Evolutionary conservation across 164 flowering plant species (phyloP).

Genomic region (Aristolochia contorta): DNA sequence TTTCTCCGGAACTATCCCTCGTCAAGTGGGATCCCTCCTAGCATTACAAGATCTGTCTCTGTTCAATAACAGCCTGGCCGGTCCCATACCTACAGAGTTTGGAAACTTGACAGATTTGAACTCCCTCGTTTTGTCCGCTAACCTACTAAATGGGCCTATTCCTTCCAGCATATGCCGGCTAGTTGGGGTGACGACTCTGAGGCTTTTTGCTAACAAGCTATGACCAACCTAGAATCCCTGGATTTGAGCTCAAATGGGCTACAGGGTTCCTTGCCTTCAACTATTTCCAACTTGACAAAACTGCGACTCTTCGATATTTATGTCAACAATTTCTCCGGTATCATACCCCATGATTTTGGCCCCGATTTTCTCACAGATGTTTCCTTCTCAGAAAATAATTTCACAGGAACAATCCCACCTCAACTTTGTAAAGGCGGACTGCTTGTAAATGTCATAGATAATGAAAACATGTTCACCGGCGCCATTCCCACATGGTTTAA

Average conservation of each 20-base stretch:
- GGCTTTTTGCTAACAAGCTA: conserved; percentile 10
- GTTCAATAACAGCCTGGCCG: conserved; percentile 13
- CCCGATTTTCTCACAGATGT: no score
- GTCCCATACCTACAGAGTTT: conserved; percentile 16
- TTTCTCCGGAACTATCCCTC: conserved; percentile 18
- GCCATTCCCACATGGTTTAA: no score
- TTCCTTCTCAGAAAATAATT: no score
- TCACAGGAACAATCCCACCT: no score
- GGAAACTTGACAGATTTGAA: conserved; percentile 13
- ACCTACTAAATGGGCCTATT: conserved; percentile 11
- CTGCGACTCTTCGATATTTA: conserved; percentile 8
- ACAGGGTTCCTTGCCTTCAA: conserved; percentile 18
- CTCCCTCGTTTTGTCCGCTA: conserved; percentile 11
- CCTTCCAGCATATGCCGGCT: conserved; percentile 18
- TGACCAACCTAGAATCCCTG: conserved; percentile 7
- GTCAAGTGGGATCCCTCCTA: conserved; percentile 10
- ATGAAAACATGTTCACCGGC: no score
- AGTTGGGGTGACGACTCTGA: conserved; percentile 4
- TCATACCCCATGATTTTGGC: conserved; percentile 11
- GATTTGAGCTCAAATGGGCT: conserved; percentile 12
- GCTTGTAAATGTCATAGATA: no score
- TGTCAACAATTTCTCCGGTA: conserved; percentile 19
- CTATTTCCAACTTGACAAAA: conserved; percentile 5
- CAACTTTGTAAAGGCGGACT: no score
- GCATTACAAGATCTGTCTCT: conserved; percentile 8